A percentile compares a stretch with the other conserved stretches of the same genome.
Evolutionary conservation across 495 filamentous ascomycete species (phyloP).

Genomic region (Tuber umbilicatum): DNA sequence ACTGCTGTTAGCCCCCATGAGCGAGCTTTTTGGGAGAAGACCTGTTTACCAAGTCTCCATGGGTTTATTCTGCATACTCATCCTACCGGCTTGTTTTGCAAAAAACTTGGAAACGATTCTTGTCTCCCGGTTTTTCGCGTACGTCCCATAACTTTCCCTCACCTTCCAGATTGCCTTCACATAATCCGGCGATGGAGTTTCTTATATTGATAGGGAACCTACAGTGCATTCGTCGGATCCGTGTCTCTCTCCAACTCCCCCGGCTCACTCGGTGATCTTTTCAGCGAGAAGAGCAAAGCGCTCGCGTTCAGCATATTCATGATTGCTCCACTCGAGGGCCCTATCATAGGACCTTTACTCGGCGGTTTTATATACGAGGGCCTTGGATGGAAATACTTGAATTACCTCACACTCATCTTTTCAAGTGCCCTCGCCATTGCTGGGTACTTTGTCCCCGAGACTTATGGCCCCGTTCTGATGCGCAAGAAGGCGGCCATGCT

Average conservation of each 20-base stretch:
- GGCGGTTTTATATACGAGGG: slow-evolving; percentile 71
- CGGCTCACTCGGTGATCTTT: slow-evolving; percentile 75
- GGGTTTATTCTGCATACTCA: slow-evolving; percentile 56
- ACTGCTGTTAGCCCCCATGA: slow-evolving; percentile 66
- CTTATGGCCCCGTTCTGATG: slow-evolving; percentile 69
- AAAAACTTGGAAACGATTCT: slow-evolving; percentile 59
- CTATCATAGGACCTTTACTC: slow-evolving; percentile 53
- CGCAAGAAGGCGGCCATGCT: slow-evolving; percentile 59
- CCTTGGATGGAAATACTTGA: slow-evolving; percentile 81
- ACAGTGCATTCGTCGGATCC: slow-evolving; percentile 63
- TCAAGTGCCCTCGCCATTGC: slow-evolving; percentile 40
- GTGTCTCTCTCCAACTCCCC: slow-evolving; percentile 76
- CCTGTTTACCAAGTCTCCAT: slow-evolving; percentile 63
- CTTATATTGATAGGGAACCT: background rate
- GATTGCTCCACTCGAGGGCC: slow-evolving; percentile 74
- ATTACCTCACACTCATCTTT: slow-evolving; percentile 69
- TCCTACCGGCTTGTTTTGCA: slow-evolving; percentile 66
- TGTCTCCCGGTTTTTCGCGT: slow-evolving; percentile 66
- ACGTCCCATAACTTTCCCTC: slow-evolving; percentile 20
- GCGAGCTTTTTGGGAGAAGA: slow-evolving; percentile 71
- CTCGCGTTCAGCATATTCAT: slow-evolving; percentile 68
- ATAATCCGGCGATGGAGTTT: background rate
- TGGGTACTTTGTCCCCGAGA: slow-evolving; percentile 59
- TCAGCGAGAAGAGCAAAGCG: slow-evolving; percentile 60
- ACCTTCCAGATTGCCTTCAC: background rate